Base-by-base conservation (phyloP, 148 eudicot species). In the Vaccinium corymbosum region DNA sequence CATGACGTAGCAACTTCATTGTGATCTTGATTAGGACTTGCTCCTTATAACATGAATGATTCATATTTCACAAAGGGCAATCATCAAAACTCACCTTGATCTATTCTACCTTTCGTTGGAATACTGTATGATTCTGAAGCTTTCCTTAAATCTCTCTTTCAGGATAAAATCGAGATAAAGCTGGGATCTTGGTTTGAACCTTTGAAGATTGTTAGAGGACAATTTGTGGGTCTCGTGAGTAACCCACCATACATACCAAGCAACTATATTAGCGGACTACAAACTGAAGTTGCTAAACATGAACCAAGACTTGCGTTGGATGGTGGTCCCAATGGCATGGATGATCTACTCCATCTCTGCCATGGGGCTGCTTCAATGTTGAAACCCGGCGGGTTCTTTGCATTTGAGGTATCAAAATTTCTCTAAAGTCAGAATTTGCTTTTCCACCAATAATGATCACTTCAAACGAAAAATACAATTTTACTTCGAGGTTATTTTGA, bases 161-260 rank as follows among this genome's bases (percentile, higher is more conserved):
- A 96, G 98, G 92, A 93, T 32, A 86, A 84, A 70, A 83, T 94
- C 78, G 81, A 80, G 73, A 85, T 93, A 57, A 93, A 80, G 90
- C 90, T 88, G 86, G 97, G 99, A 53, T 93, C 94, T 59, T 97
- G 98, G 98, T 97, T 93, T 87, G 96, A 93, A 59, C 97, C 99
- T 42, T 76, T 97, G 74, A 87, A 78, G 84, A 89, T 89, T 78
- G 81, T 87, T 86, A 89, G 92, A 91, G 97, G 97, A 79, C 86
- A 88, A 81, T 89, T 97, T 62, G 86, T 83, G 72, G 99, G 99
- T 75, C 78, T 97, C 52, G 98, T 97, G 76, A 92, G 99, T 85
- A 97, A 97, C 87, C 99, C 99, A 27, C 99, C 99, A 29, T 97
- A 97, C 84, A 94, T 97, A 79, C 98, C 99, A 4, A 94, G 93